These are phyloP conservation scores for Entrophospora sp. DNA, from an alignment of 192 early-diverging fungal species.

Conservation along the genomic window DNA sequence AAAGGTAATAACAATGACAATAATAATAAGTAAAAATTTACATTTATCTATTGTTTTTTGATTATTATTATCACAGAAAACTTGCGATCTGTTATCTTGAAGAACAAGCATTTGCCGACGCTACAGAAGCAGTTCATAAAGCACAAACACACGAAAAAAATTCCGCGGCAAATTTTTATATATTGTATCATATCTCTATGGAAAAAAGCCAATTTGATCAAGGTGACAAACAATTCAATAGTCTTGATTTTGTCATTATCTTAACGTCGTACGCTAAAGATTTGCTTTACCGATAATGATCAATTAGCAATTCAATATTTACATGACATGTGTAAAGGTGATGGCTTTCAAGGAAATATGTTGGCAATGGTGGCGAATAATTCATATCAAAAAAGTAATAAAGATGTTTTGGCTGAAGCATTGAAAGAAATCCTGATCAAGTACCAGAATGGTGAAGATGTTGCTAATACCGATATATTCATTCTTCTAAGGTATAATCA, in stretches of 20 bases:
- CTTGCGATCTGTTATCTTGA: conserved; percentile 21
- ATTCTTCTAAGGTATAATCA: conserved; percentile 18
- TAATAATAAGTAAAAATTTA: not conserved
- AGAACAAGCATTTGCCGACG: conserved; percentile 1
- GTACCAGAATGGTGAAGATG: not conserved
- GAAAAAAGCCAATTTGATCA: conserved; percentile 8
- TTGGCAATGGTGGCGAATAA: conserved; percentile 21
- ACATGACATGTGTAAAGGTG: conserved; percentile 16
- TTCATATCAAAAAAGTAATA: conserved; percentile 15
- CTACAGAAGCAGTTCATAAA: conserved; percentile 13
- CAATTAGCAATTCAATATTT: conserved; percentile 7
- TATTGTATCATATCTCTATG: conserved; percentile 18
- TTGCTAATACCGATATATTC: conserved; percentile 12
- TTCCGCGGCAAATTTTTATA: conserved; percentile 19
- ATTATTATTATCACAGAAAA: conserved; percentile 4
- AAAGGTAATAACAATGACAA: conserved; percentile 5
- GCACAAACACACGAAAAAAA: conserved; percentile 10
- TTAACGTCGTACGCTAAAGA: no score
- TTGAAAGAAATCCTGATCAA: conserved; percentile 18
- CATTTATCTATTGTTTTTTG: not conserved
- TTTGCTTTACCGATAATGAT: not conserved
- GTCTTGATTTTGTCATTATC: no score
- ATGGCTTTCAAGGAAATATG: conserved; percentile 21
- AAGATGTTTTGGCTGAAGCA: conserved; percentile 15
- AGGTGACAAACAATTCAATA: no score